Percentiles rank a stretch among this genome's conserved stretches.
phyloP scores from a whole-genome alignment of 2,329 filamentous ascomycete genomes.

The Macrophomina tecta region DNA sequence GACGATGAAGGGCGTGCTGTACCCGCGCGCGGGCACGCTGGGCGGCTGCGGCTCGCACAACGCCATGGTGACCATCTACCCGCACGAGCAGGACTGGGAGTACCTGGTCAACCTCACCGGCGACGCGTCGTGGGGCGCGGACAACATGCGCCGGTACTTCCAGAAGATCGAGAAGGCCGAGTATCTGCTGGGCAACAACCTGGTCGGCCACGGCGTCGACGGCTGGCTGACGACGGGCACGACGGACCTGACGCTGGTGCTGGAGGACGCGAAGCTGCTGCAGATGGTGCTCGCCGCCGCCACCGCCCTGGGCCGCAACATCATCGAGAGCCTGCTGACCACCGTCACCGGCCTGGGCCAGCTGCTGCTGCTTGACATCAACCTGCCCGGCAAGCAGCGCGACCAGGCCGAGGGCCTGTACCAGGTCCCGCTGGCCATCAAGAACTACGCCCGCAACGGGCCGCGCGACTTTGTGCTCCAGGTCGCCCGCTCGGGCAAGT shows the following conservation, averaged over 20 bases:
- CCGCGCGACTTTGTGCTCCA: slow-evolving; percentile 62
- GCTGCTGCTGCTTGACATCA: slow-evolving; percentile 50
- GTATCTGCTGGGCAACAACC: slow-evolving; percentile 52
- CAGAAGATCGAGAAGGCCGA: slow-evolving; percentile 59
- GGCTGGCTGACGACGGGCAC: slow-evolving; percentile 58
- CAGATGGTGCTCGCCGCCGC: slow-evolving; percentile 59
- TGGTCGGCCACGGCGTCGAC: not conserved
- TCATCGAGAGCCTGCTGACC: slow-evolving; percentile 43
- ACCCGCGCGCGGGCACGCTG: slow-evolving; percentile 63
- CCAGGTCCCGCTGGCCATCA: slow-evolving; percentile 64
- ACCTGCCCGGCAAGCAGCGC: slow-evolving; percentile 52
- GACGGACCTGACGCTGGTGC: slow-evolving; percentile 56
- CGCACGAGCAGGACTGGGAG: slow-evolving; percentile 65
- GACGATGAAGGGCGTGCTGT: slow-evolving; percentile 59
- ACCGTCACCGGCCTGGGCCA: slow-evolving; percentile 51
- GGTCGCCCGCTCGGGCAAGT: slow-evolving; percentile 57
- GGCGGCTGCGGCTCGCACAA: slow-evolving; percentile 68
- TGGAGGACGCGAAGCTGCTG: slow-evolving; percentile 60
- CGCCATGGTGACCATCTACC: slow-evolving; percentile 65
- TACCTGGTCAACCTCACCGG: slow-evolving; percentile 64
- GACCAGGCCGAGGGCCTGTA: slow-evolving; percentile 58
- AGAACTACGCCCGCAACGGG: slow-evolving; percentile 56
- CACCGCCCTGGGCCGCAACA: slow-evolving; percentile 54
- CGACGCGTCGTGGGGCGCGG: slow-evolving; percentile 63
- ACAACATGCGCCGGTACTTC: slow-evolving; percentile 65